These are phyloP conservation scores for Penstemon barbatus DNA, from an alignment of 257 asterid species.

Conservation along the genomic window DNA sequence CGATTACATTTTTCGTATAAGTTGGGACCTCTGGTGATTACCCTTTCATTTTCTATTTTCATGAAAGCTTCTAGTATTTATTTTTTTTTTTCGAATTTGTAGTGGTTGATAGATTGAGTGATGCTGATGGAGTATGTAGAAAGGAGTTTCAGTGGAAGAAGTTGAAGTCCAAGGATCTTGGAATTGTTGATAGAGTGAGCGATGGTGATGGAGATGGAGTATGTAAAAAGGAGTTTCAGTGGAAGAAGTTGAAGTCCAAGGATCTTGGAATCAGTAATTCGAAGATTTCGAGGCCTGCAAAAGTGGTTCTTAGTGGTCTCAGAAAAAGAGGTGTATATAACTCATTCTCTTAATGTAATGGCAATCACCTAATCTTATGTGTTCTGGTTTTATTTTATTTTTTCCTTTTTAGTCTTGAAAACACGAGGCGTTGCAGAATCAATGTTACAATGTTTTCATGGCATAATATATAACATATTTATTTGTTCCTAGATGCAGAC, in stretches of 20 bases:
- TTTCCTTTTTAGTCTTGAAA: neutral
- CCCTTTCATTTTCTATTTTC: neutral
- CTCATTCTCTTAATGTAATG: neutral
- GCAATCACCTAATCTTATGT: neutral
- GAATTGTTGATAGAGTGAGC: conserved; percentile 43
- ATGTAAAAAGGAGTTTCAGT: conserved; percentile 35
- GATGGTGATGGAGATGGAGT: conserved; percentile 1
- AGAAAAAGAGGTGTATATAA: conserved; percentile 53
- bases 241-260: conserved; percentile 70
- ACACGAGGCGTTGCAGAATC: too few species aligned
- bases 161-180: conserved; percentile 70
- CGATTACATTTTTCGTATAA: too few species aligned
- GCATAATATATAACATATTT: too few species aligned
- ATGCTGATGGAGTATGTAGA: conserved; percentile 1
- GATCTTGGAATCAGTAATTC: conserved; percentile 78
- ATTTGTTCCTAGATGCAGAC: too few species aligned
- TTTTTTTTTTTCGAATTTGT: conserved; percentile 9
- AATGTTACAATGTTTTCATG: too few species aligned
- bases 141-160: conserved; percentile 58
- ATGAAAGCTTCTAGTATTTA: neutral
- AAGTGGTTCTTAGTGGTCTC: conserved; percentile 75
- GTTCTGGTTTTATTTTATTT: neutral
- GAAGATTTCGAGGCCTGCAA: conserved; percentile 64
- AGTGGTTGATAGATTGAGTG: conserved; percentile 35
- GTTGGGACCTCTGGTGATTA: conserved; percentile 3